Conservation (phyloP, 805 yeast genomes). For the Blastobotrys parvus region DNA sequence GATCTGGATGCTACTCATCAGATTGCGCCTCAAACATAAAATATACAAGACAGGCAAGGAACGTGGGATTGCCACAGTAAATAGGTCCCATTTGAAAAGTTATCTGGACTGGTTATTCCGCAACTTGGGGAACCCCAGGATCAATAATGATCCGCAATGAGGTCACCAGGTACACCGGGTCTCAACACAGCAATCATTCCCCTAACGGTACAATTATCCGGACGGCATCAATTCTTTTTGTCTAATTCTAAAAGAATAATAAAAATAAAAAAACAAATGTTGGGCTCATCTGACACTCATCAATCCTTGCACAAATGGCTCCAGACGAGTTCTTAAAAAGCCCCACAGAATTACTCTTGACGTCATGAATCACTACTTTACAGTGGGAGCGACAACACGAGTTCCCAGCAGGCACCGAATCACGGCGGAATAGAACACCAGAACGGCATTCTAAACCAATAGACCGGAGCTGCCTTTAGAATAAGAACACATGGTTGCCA, state of each 20-base stretch:
- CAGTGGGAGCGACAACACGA: slow-evolving; percentile 9
- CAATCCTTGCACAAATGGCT: slow-evolving; percentile 13
- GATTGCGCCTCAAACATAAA: too few relatives aligned
- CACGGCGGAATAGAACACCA: not conserved
- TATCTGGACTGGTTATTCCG: not conserved
- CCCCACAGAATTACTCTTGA: slow-evolving; percentile 19
- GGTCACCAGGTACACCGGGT: not conserved
- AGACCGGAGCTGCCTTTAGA: not conserved
- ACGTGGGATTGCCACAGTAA: too few relatives aligned
- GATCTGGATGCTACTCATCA: too few relatives aligned
- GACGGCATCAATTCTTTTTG: too few relatives aligned
- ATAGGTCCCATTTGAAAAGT: not conserved
- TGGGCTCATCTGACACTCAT: slow-evolving; percentile 29
- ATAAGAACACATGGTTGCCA: too few relatives aligned
- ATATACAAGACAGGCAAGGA: too few relatives aligned
- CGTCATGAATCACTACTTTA: slow-evolving; percentile 24
- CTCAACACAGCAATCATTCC: not conserved
- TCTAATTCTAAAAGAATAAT: not conserved
- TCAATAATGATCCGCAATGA: not conserved
- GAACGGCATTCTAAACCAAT: not conserved
- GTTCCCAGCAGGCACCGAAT: not conserved
- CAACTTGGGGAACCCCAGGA: not conserved
- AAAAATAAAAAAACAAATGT: slow-evolving; percentile 14
- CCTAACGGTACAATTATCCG: not conserved
- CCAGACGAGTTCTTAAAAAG: slow-evolving; percentile 27